Evolutionary conservation across 2,329 filamentous ascomycete species (phyloP).

Genomic region (Calonectria ilicicola): DNA sequence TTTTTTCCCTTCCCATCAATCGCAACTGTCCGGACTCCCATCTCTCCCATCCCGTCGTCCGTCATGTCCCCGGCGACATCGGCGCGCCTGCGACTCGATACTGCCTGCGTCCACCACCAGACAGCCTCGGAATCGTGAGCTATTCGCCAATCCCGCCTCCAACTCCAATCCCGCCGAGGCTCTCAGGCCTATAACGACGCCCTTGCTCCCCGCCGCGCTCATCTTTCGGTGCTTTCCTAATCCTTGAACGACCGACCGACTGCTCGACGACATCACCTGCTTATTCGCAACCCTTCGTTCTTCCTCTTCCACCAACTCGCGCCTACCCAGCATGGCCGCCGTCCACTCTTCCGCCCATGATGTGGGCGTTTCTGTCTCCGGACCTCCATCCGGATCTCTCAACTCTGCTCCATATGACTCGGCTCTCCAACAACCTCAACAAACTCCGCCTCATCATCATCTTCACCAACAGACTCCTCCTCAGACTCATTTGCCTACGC

Average conservation of each 20-base stretch:
- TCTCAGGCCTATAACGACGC: slow-evolving; percentile 13
- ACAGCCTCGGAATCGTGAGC: slow-evolving; percentile 38
- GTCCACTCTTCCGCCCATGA: slow-evolving; percentile 40
- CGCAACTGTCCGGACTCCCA: slow-evolving; percentile 23
- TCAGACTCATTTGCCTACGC: slow-evolving; percentile 34
- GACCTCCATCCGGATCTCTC: slow-evolving; percentile 31
- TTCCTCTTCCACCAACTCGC: slow-evolving; percentile 14
- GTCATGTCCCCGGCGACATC: slow-evolving; percentile 43
- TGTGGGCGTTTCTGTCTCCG: slow-evolving; percentile 28
- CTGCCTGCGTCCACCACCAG: slow-evolving; percentile 34
- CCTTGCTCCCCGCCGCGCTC: slow-evolving; percentile 25
- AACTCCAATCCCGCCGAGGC: slow-evolving; percentile 12
- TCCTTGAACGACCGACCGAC: slow-evolving; percentile 19
- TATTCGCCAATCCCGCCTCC: slow-evolving; percentile 23
- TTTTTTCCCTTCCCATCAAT: slow-evolving; percentile 26
- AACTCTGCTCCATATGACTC: slow-evolving; percentile 40
- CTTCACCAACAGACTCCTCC: slow-evolving; percentile 43
- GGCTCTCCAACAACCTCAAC: slow-evolving; percentile 39
- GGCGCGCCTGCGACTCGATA: slow-evolving; percentile 41
- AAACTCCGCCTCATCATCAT: slow-evolving; percentile 43
- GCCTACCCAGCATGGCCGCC: slow-evolving; percentile 37
- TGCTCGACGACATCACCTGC: slow-evolving; percentile 3
- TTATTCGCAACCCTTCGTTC: slow-evolving; percentile 13
- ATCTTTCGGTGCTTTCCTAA: slow-evolving; percentile 12
- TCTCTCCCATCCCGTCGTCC: slow-evolving; percentile 27